A percentile compares a stretch with the other conserved stretches of the same genome.
These are phyloP conservation scores for Primulina huaijiensis DNA, from an alignment of 257 asterid genomes.

Conservation along the genomic window DNA sequence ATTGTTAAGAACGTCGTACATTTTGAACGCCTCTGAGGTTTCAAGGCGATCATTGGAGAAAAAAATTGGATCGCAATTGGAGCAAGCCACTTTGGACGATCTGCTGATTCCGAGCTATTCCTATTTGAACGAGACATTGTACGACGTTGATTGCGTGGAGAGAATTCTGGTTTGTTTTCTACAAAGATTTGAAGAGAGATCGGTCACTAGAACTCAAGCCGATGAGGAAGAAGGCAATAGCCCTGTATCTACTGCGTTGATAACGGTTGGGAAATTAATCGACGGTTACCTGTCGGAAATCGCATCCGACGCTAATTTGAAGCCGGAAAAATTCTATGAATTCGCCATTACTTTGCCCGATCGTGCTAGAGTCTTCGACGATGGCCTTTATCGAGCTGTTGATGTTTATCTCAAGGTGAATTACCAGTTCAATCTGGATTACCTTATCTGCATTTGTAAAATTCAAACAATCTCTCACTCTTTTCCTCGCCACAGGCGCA, in stretches of 20 bases:
- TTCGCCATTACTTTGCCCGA: slow-evolving; percentile 77
- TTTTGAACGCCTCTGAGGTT: slow-evolving; percentile 67
- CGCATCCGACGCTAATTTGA: slow-evolving; percentile 87
- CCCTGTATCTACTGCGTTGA: slow-evolving; percentile 53
- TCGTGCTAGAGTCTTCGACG: slow-evolving; percentile 79
- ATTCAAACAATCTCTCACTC: not conserved
- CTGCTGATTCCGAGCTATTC: slow-evolving; percentile 92
- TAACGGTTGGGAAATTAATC: slow-evolving; percentile 83
- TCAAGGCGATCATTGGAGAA: slow-evolving; percentile 62
- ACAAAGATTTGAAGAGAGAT: slow-evolving; percentile 46
- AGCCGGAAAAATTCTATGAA: slow-evolving; percentile 69
- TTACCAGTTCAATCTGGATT: not conserved
- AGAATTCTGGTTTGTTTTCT: slow-evolving; percentile 67
- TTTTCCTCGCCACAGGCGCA: slow-evolving; percentile 52
- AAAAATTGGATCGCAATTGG: slow-evolving; percentile 81
- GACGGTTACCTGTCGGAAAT: slow-evolving; percentile 98
- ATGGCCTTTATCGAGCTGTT: slow-evolving; percentile 96
- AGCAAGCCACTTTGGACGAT: slow-evolving; percentile 85
- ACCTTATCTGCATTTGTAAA: not conserved
- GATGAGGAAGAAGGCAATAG: slow-evolving; percentile 36
- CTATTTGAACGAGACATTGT: slow-evolving; percentile 79
- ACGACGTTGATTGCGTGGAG: slow-evolving; percentile 90
- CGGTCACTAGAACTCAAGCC: slow-evolving; percentile 33
- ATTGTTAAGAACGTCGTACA: slow-evolving; percentile 68
- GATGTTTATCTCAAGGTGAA: slow-evolving; percentile 92